Conservation (phyloP, 202 grass and related monocot genomes). For the Panicum virgatum region DNA sequence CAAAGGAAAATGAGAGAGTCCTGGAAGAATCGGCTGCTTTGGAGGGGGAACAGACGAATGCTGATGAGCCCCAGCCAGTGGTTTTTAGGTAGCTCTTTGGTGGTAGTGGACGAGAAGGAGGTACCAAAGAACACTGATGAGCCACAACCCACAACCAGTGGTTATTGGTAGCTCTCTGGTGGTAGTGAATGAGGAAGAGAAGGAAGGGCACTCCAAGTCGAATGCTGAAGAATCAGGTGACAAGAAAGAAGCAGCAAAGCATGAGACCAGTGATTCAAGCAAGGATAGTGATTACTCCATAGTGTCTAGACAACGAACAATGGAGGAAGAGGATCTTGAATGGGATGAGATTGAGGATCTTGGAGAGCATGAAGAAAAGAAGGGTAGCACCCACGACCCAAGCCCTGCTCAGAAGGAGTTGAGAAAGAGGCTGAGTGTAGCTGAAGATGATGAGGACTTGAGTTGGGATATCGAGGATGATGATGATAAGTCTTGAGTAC, state of each 20-base stretch:
- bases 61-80: not conserved
- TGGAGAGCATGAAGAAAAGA: conserved; percentile 72
- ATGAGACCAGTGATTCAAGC: conserved; percentile 45
- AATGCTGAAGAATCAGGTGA: conserved; percentile 41
- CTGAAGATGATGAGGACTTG: conserved; percentile 90
- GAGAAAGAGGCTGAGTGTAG: conserved; percentile 65
- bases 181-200: conserved; percentile 34
- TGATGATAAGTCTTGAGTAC: conserved; percentile 46
- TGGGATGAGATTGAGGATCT: conserved; percentile 99
- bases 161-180: conserved; percentile 43
- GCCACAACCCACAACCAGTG: conserved; percentile 16
- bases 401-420: conserved; percentile 61
- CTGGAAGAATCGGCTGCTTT: conserved; percentile 13
- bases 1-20: not conserved
- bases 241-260: conserved; percentile 40
- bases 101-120: conserved; percentile 41
- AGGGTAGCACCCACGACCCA: conserved; percentile 15
- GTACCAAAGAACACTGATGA: conserved; percentile 20
- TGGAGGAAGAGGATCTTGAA: conserved; percentile 78
- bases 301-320: conserved; percentile 52
- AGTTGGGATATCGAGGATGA: conserved; percentile 99
- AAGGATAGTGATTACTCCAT: conserved; percentile 55
- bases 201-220: conserved; percentile 24
- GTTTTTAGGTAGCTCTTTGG: conserved; percentile 41
- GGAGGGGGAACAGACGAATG: conserved; percentile 35